Evolutionary conservation across 352 stramenopile species (phyloP), one percentile per base, ranked within the genome.

Genomic region (Phytophthora idaei): DNA sequence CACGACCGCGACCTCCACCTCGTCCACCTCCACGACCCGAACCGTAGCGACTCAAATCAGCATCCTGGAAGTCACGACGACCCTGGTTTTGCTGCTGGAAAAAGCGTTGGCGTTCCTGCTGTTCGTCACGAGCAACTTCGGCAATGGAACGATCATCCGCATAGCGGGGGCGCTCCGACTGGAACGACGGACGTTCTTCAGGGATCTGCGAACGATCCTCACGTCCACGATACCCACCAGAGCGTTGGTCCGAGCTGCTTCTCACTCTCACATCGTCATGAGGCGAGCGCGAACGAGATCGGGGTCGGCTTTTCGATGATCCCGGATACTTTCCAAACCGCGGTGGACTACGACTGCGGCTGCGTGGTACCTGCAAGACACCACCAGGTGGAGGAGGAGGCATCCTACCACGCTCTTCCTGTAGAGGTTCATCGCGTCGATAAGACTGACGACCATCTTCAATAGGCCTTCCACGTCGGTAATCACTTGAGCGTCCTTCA

Each of bases 61-160:
- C 42, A 58, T 61, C 73, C 44, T 63, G 46, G 9, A 65, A 73
- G 51, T 80, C 74, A 52, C 72, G 78, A n/a, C 69, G 81, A 14
- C 64, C 59, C 15, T 73, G 74, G 10, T 78, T 56, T 28, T 81
- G 63, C 29, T 80, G 70, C 27, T 78, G 73, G 36, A 76, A 70
- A 54, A 73, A 73, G 1, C 71, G 78, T 32, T 86, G 68, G 3
- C 71, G 69, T 10, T 81, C 67, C 49, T 83, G 65, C 37, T 76
- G 71, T 31, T 87, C 76, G 29, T 87, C 72, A n/a, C 73, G 76
- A 14, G 78, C 76, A 64, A 85, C 59, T 46, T 83, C 78, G 1
- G 78, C 80, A 55, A 88, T 84, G 15, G 77, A 86, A 28, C 78
- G 76, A 3, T 87, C 70, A 46, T 82, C 74, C 29, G 73, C 60